These are phyloP conservation scores for Leccinum subrobustum DNA, from an alignment of 1,284 basidiomycete genomes.

Conservation along the genomic window DNA sequence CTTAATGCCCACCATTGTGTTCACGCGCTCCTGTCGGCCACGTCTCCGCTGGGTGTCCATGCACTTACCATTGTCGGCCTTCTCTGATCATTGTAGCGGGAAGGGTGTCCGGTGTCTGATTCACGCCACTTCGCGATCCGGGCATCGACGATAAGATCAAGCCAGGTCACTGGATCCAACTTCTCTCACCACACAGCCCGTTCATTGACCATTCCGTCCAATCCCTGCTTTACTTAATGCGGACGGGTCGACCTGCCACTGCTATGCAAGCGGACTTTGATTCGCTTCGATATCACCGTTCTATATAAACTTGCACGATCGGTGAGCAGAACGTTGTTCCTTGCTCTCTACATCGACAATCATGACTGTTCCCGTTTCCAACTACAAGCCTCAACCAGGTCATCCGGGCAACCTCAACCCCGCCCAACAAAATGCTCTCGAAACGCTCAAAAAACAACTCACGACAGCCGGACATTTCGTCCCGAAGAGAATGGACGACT, in stretches of 20 bases:
- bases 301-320: not conserved
- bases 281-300: not conserved
- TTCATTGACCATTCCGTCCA: not conserved
- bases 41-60: not conserved
- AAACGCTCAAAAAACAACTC: conserved; percentile 70
- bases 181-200: not conserved
- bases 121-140: not conserved
- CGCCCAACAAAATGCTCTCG: conserved; percentile 68
- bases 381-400: conserved; percentile 73
- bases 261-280: not conserved
- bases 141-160: not conserved
- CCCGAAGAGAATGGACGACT: conserved; percentile 78
- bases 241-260: not conserved
- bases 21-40: not conserved
- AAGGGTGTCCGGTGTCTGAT: not conserved
- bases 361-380: conserved; percentile 56
- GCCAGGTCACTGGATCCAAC: not conserved
- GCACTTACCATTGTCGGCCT: not conserved
- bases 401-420: conserved; percentile 79
- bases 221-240: not conserved
- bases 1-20: not conserved
- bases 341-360: not conserved
- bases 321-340: not conserved
- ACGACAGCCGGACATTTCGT: conserved; percentile 61
- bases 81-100: not conserved